phyloP scores from a whole-genome alignment of 805 yeast species.

The Monosporozyma unispora region DNA sequence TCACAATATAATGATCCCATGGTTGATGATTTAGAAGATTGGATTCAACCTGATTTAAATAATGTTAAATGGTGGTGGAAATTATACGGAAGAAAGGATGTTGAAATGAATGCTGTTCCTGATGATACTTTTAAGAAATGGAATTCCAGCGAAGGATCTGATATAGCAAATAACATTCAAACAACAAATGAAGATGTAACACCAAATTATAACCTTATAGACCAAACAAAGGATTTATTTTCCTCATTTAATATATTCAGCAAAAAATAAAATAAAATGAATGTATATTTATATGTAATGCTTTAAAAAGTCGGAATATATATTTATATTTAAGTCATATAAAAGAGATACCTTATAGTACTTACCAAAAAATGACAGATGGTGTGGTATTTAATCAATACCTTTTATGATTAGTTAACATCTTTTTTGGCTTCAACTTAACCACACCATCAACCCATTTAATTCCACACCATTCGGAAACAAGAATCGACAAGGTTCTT shows the following conservation, averaged over 20 bases:
- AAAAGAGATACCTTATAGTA: neutral
- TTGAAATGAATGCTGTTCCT: conserved; percentile 42
- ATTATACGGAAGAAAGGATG: conserved; percentile 65
- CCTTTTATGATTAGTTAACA: conserved; percentile 4
- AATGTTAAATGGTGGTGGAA: conserved; percentile 83
- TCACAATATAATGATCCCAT: conserved; percentile 3
- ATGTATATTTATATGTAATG: neutral
- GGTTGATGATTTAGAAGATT: conserved; percentile 25
- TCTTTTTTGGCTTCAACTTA: conserved; percentile 14
- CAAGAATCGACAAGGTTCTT: conserved; percentile 51
- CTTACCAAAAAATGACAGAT: neutral
- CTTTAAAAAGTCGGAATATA: neutral
- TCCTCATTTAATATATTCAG: conserved; percentile 5
- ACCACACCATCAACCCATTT: conserved; percentile 40
- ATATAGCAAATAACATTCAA: neutral
- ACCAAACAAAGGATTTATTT: conserved; percentile 6
- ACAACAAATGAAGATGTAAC: neutral
- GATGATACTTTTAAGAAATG: neutral
- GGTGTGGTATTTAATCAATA: too few relatives aligned
- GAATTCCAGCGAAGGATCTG: neutral
- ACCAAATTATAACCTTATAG: neutral
- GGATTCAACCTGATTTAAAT: conserved; percentile 42
- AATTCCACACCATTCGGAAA: conserved; percentile 69
- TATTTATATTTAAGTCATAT: neutral
- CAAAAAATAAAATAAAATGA: neutral